Evolutionary conservation across 2,329 filamentous ascomycete genomes (phyloP).

Genomic region (Penicillium expansum): DNA sequence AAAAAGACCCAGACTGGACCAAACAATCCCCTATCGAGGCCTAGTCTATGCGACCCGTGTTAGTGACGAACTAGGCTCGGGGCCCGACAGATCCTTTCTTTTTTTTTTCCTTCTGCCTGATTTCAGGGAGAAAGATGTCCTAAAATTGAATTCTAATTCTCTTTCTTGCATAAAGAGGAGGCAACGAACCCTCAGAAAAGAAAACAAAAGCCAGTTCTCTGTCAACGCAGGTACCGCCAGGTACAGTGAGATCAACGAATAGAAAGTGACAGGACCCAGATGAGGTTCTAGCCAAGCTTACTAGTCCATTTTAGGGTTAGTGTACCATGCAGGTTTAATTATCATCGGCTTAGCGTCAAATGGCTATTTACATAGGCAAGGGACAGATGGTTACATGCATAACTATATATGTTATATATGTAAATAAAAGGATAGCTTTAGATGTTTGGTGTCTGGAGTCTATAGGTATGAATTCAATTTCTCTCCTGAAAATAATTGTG

Average conservation of each 20-base stretch:
- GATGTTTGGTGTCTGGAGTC: not conserved
- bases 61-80: slow-evolving; percentile 17
- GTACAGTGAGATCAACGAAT: slow-evolving; percentile 16
- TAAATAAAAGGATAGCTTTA: not conserved
- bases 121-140: not conserved
- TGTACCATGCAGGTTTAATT: slow-evolving; percentile 23
- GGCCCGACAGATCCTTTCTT: not conserved
- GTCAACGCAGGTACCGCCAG: slow-evolving; percentile 12
- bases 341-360: not conserved
- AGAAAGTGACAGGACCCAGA: slow-evolving; percentile 5
- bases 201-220: not conserved
- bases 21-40: slow-evolving; percentile 24
- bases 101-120: not conserved
- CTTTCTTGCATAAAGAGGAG: not conserved
- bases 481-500: not conserved
- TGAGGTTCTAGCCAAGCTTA: slow-evolving; percentile 15
- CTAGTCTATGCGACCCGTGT: slow-evolving; percentile 25
- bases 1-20: slow-evolving; percentile 20
- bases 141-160: not conserved
- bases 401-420: not conserved
- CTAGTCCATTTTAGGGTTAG: slow-evolving; percentile 14
- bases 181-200: not conserved
- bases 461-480: not conserved
- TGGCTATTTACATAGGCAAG: not conserved
- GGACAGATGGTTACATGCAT: not conserved